Percentiles rank a stretch among this genome's conserved stretches.
Conservation (phyloP, 2,329 filamentous ascomycete species). For the Penicillium sp. region DNA sequence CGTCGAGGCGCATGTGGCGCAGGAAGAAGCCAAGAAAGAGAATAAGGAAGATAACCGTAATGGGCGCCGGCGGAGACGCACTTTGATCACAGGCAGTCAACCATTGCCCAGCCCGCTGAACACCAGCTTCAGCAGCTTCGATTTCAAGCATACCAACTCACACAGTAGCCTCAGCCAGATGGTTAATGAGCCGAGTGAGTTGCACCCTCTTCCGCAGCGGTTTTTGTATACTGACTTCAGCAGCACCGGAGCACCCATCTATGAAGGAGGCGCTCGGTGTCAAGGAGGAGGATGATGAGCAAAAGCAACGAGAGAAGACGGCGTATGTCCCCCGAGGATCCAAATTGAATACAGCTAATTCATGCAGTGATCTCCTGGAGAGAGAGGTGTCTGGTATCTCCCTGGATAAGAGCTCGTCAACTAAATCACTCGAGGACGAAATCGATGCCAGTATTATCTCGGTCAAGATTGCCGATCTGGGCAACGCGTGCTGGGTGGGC, state of each 20-base stretch:
- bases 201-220: constrained; percentile 29
- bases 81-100: constrained; percentile 94
- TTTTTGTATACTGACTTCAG: constrained; percentile 39
- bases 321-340: constrained; percentile 62
- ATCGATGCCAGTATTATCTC: constrained; percentile 73
- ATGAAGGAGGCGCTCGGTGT: constrained; percentile 56
- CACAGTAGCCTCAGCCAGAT: constrained; percentile 81
- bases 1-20: constrained; percentile 84
- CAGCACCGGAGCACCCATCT: constrained; percentile 50
- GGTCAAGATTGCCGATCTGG: constrained; percentile 97
- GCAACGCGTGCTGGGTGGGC: constrained; percentile 97
- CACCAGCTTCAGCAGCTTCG: constrained; percentile 79
- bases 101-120: constrained; percentile 93
- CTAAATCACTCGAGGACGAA: constrained; percentile 29
- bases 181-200: constrained; percentile 70
- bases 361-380: constrained; percentile 75
- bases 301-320: constrained; percentile 87
- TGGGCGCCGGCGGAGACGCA: constrained; percentile 82
- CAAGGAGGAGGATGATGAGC: constrained; percentile 61
- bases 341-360: constrained; percentile 9
- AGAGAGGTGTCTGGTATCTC: constrained; percentile 94
- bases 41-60: constrained; percentile 91
- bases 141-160: constrained; percentile 62
- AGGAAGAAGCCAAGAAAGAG: constrained; percentile 63
- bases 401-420: constrained; percentile 68